Base-by-base conservation (phyloP, 805 yeast species). In the Cephaloascus fragrans region DNA sequence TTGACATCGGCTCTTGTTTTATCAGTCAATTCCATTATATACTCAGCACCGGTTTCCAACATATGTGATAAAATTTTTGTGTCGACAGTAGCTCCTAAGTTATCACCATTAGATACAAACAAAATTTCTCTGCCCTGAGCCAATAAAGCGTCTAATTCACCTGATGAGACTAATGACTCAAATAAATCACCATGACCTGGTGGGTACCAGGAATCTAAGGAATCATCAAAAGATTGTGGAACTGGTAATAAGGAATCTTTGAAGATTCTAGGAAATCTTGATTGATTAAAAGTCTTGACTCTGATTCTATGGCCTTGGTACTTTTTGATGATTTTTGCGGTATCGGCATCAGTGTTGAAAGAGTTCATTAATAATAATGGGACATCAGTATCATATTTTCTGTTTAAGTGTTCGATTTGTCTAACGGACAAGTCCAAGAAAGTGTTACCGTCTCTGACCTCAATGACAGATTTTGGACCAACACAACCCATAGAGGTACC, bases 401-500 rank as follows among this genome's bases (percentile, higher is more conserved):
- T 77, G 72, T 93, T 93, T 59, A 93, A 75, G 61, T 87, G 84
- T 68, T 89, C 97, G 52, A 93, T 90, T 69, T 93, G 98, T 62
- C 98, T 84, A 34, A 93, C 98, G 36, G 96, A 74, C 51, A 93
- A 75, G 62, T 93, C 98, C 59, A 93, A 73, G 62, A 93, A 93
- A 33, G 97, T 84, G 74, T 93, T 94, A 44, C 97, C 97, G 53
- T 93, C 98, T 64, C 98, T 84, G 37, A 93, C 98, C 69, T 93
- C 98, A 58, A 93, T 93, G 48, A 93, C 95, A 19, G 96, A 85
- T 65, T 89, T 89, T 47, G 98, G 98, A 42, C 98, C 98, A 45
- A 93, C 97, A 69, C 98, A 93, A 42, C 98, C 98, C 98, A 93
- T 93, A 8, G 97, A 90, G 17, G 98, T 93, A 57, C 98, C 98